A percentile compares a stretch with the other conserved stretches of the same genome.
Evolutionary conservation across 1,139 yeast genomes (phyloP).

Genomic region (Kluyveromyces sp.): DNA sequence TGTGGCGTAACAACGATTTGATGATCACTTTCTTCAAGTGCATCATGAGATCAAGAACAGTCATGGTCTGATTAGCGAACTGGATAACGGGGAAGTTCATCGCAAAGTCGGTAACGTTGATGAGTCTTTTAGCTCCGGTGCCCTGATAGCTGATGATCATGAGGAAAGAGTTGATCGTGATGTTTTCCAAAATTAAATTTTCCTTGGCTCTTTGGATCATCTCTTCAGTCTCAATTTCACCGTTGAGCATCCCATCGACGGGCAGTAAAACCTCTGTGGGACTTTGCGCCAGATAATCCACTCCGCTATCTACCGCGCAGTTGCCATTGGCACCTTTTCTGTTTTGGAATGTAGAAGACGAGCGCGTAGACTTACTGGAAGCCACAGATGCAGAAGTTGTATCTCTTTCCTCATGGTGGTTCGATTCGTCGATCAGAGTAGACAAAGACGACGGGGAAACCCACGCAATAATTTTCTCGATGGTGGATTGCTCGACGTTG

Average conservation of each 20-base stretch:
- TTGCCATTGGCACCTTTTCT: no score
- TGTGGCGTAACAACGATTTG: constrained; percentile 48
- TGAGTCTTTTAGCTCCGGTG: constrained; percentile 47
- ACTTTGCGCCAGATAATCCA: no score
- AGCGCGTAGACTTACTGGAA: constrained; percentile 1
- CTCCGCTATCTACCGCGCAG: no score
- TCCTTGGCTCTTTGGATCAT: constrained; percentile 57
- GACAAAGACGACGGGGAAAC: constrained; percentile 43
- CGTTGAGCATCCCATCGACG: constrained; percentile 8
- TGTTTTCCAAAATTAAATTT: constrained; percentile 47
- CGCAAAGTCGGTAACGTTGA: constrained; percentile 55
- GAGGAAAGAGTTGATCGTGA: constrained; percentile 42
- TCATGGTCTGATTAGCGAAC: constrained; percentile 45
- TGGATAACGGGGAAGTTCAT: constrained; percentile 47
- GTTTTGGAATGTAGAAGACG: no score
- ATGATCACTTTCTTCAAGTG: constrained; percentile 45
- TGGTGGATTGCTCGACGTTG: constrained; percentile 55
- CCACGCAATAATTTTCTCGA: constrained; percentile 48
- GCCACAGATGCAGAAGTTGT: background rate
- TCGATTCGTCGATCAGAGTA: constrained; percentile 12
- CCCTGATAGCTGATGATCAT: constrained; percentile 55
- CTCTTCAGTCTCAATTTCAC: constrained; percentile 41
- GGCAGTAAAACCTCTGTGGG: constrained; percentile 3
- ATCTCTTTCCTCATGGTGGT: constrained; percentile 11
- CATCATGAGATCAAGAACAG: constrained; percentile 48